Base-by-base conservation (phyloP, 257 asterid species). In the Plectranthus barbatus region DNA sequence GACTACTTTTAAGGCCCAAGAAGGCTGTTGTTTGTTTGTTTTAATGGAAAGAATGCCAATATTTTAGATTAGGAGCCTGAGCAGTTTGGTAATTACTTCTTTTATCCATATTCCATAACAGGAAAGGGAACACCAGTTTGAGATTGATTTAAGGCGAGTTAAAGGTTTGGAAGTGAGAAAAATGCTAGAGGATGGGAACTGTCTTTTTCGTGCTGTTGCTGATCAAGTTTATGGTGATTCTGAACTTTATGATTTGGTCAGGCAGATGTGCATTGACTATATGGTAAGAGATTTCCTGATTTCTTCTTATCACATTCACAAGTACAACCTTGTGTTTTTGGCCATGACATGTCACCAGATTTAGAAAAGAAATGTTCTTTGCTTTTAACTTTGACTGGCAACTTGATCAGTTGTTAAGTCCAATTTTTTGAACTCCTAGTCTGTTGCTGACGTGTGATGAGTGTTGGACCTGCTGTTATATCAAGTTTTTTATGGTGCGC, bases 261-360 rank as follows among this genome's bases (percentile, higher is more conserved):
- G 99, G 81, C 99, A 93, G 87, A 81, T 93, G 96, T 93, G 95
- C 92, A 87, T 93, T 48, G 99, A 93, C 73, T 93, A 93, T 80
- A 87, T 93, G 99, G 99, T 93, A 93, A 17, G 78, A 15, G 29
- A 23, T 19, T 45, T 76, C 21, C 34, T 65, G 44, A 9, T 47
- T 46, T 41, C 52, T 46, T 58, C 31, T 66, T 66, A 21, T 60
- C 26, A 46, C 31, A n/a, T 26, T 2, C 5, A 26, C 23, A 17
- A 48, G 31, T 13, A 20, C 26, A 0, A 1, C 1, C 13, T 10
- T 14, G 46, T n/a, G 65, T 13, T 15, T 56, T 24, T 59, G 42
- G 31, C 33, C 45, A 39, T 4, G 37, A 34, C 20, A 54, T 56
- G 69, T 58, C 48, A 7, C 21, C 52, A 26, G 49, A 36, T 26